Evolutionary conservation across 2,329 filamentous ascomycete genomes (phyloP).

Genomic region (Penicillium sp.): DNA sequence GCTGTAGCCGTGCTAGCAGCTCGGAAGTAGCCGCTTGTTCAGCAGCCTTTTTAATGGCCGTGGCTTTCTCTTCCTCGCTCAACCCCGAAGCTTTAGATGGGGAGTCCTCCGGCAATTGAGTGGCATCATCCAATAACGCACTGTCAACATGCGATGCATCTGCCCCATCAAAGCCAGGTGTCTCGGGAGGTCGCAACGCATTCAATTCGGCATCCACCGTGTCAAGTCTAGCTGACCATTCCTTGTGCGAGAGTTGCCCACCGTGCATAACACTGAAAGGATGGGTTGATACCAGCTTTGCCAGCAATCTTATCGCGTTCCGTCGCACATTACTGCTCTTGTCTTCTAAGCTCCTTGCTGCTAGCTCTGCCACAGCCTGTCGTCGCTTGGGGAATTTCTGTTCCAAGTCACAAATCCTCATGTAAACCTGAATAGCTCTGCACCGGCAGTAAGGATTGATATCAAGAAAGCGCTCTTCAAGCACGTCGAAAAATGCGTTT

Average conservation of each 20-base stretch:
- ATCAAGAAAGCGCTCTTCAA: constrained; percentile 92
- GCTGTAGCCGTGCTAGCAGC: constrained; percentile 73
- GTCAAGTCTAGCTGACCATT: constrained; percentile 76
- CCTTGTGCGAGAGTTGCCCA: constrained; percentile 70
- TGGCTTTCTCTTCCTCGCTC: constrained; percentile 69
- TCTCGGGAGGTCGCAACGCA: constrained; percentile 64
- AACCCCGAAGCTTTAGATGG: constrained; percentile 59
- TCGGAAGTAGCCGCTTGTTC: constrained; percentile 84
- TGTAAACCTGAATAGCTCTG: constrained; percentile 83
- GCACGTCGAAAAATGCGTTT: constrained; percentile 90
- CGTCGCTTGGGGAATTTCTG: constrained; percentile 90
- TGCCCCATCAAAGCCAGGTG: constrained; percentile 63
- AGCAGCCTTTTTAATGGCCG: constrained; percentile 66
- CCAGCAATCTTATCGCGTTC: constrained; percentile 88
- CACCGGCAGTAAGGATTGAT: constrained; percentile 93
- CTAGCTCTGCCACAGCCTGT: constrained; percentile 77
- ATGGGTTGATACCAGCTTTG: constrained; percentile 81
- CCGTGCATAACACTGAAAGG: constrained; percentile 89
- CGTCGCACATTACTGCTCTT: constrained; percentile 95
- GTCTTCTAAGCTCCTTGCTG: constrained; percentile 82
- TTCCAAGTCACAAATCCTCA: constrained; percentile 84
- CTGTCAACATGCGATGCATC: constrained; percentile 64
- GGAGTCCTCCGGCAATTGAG: constrained; percentile 61
- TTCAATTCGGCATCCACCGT: constrained; percentile 75
- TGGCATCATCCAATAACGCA: constrained; percentile 76